Percentiles rank a stretch among this genome's conserved stretches.
Conservation (phyloP, 1,139 yeast species). For the Lodderomyces metapsilosis region DNA sequence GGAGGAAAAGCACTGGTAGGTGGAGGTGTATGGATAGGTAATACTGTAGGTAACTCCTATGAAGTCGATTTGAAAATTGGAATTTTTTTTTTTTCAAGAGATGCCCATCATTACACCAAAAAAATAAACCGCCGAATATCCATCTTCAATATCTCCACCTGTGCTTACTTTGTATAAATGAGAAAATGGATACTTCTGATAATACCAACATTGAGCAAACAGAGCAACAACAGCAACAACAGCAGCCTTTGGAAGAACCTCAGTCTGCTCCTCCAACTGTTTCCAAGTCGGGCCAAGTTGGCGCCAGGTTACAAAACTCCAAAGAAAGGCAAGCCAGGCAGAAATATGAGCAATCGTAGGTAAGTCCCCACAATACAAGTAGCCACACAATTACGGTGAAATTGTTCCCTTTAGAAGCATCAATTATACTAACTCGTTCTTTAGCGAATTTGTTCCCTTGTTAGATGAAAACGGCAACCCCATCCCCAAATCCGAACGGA, state of each 20-base stretch:
- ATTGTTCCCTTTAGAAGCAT: too few relatives aligned
- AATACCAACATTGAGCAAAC: conserved; percentile 1
- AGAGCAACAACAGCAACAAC: background rate
- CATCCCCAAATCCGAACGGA: conserved; percentile 57
- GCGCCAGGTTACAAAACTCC: conserved; percentile 23
- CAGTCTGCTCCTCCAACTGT: background rate
- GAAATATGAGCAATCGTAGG: conserved; percentile 51
- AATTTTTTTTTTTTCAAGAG: background rate
- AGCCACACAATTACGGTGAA: too few relatives aligned
- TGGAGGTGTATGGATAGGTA: background rate
- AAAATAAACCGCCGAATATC: too few relatives aligned
- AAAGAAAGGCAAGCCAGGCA: conserved; percentile 17
- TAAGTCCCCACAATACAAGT: conserved; percentile 22
- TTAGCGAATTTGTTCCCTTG: conserved; percentile 39
- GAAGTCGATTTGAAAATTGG: too few relatives aligned
- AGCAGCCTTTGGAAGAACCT: background rate
- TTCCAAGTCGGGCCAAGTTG: background rate
- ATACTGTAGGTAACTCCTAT: too few relatives aligned
- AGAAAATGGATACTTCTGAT: conserved; percentile 1
- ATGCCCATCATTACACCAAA: background rate
- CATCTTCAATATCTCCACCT: too few relatives aligned
- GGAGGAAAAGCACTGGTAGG: background rate
- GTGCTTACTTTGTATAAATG: background rate
- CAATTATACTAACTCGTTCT: conserved; percentile 14
- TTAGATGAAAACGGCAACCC: conserved; percentile 65